A percentile compares a stretch with the other conserved stretches of the same genome.
These are phyloP conservation scores for Ogataea populi-albae DNA, from an alignment of 805 yeast genomes.

Conservation along the genomic window DNA sequence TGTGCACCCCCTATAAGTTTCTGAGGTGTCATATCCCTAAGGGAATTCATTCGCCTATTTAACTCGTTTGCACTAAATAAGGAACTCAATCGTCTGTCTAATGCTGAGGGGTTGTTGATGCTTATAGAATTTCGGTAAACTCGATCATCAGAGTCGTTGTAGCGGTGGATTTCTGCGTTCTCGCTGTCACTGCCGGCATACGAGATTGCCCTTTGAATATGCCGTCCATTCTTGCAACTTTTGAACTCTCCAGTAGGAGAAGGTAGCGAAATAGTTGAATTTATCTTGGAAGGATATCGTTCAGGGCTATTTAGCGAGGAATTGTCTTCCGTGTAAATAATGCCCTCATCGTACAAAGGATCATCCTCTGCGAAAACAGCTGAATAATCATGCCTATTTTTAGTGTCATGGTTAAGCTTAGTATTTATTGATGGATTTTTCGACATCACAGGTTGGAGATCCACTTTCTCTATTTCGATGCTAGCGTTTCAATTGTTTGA, in stretches of 20 bases:
- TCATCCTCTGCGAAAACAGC: slow-evolving; percentile 5
- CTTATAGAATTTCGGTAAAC: slow-evolving; percentile 12
- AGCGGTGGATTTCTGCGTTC: not conserved
- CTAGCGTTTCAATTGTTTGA: no score
- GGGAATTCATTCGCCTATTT: slow-evolving; percentile 24
- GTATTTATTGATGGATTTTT: no score
- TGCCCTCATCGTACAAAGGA: slow-evolving; percentile 12
- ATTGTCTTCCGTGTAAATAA: slow-evolving; percentile 6
- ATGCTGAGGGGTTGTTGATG: slow-evolving; percentile 18
- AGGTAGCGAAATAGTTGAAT: slow-evolving; percentile 16
- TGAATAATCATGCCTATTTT: no score
- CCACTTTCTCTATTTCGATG: no score
- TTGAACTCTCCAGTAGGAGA: slow-evolving; percentile 15
- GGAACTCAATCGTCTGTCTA: slow-evolving; percentile 26
- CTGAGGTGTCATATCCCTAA: slow-evolving; percentile 45
- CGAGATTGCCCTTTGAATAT: slow-evolving; percentile 8
- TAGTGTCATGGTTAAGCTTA: no score
- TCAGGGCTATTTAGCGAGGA: slow-evolving; percentile 1
- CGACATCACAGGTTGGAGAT: not conserved
- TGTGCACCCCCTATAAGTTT: slow-evolving; percentile 42
- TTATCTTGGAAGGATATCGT: slow-evolving; percentile 2
- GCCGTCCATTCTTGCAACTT: not conserved
- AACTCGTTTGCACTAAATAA: slow-evolving; percentile 19
- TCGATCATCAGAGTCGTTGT: not conserved
- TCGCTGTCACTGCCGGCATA: slow-evolving; percentile 9